Evolutionary conservation across 78 protist species (phyloP).

Genomic region (slime mould (Dictyostelium discoideum)): dicty_2.7 NC_007089.4:4212001-4212500

Average conservation of each 20-base stretch:
- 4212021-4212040: not conserved
- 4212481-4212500: constrained; percentile 34
- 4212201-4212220: constrained; percentile 73
- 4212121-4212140: constrained; percentile 39
- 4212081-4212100: constrained; percentile 38
- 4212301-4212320: constrained; percentile 49
- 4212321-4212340: not conserved
- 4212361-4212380: constrained; percentile 19
- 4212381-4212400: constrained; percentile 37
- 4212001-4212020: constrained; percentile 34
- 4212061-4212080: constrained; percentile 16
- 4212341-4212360: not conserved
- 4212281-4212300: not conserved
- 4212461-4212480: constrained; percentile 54
- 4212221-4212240: constrained; percentile 47
- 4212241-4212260: constrained; percentile 51
- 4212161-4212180: not conserved
- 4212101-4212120: constrained; percentile 17
- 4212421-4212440: constrained; percentile 73
- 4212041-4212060: not conserved
- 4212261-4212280: constrained; percentile 27
- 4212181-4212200: constrained; percentile 41
- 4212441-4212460: constrained; percentile 69
- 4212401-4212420: not conserved
- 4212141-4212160: constrained; percentile 33